phyloP scores from a whole-genome alignment of 768 basidiomycete genomes.

The Calvatia gigantea region DNA sequence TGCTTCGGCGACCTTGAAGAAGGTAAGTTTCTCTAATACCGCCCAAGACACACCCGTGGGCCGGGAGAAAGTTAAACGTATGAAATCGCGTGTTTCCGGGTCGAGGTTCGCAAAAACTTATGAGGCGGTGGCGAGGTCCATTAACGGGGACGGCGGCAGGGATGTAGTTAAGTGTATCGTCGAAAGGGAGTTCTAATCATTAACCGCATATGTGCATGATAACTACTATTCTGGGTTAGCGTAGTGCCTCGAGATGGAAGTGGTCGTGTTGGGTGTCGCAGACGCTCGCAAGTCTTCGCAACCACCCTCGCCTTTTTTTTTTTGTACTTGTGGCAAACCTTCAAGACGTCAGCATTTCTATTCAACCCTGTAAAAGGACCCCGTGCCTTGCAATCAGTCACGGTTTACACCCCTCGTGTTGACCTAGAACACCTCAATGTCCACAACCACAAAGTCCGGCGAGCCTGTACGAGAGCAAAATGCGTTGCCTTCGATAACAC shows the following conservation, averaged over 20 bases:
- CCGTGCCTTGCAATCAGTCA: not conserved
- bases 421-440: constrained; percentile 1
- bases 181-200: constrained; percentile 7
- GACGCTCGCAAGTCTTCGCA: not conserved
- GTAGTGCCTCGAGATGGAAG: constrained; percentile 8
- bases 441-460: constrained; percentile 2
- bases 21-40: constrained; percentile 43
- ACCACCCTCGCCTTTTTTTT: not conserved
- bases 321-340: no score
- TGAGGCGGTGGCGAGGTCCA: constrained; percentile 36
- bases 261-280: constrained; percentile 2
- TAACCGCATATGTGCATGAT: constrained; percentile 2
- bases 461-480: constrained; percentile 6
- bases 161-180: no score
- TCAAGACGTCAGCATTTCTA: no score
- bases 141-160: constrained; percentile 28
- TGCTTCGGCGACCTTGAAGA: constrained; percentile 38
- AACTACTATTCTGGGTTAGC: constrained; percentile 11
- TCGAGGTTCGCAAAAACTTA: constrained; percentile 41
- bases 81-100: constrained; percentile 58
- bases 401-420: not conserved
- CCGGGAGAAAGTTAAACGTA: constrained; percentile 64
- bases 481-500: constrained; percentile 12
- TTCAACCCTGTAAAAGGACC: not conserved
- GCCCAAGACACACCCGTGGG: constrained; percentile 62